These are phyloP conservation scores for Microdochium trichocladiopsis DNA, from an alignment of 2,329 filamentous ascomycete genomes.

Conservation along the genomic window DNA sequence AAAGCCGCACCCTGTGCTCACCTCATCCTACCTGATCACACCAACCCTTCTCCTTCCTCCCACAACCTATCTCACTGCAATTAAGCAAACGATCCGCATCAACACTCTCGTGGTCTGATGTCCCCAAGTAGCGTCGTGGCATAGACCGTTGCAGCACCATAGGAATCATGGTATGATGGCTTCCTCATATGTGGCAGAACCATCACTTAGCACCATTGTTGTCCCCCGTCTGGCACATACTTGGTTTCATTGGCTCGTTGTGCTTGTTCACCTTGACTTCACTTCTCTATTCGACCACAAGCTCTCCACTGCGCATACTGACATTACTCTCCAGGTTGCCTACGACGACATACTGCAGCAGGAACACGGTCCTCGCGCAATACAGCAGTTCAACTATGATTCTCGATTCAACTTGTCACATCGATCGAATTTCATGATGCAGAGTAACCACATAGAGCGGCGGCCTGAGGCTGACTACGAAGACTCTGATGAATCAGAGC, in stretches of 20 bases:
- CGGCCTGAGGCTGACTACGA: conserved; percentile 14
- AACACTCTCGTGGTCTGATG: not conserved
- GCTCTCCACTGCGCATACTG: not conserved
- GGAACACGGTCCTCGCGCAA: conserved; percentile 13
- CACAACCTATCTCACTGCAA: too few relatives aligned
- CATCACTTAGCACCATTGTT: too few relatives aligned
- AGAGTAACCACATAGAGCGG: conserved; percentile 5
- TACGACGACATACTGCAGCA: conserved; percentile 18
- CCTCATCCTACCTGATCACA: not conserved
- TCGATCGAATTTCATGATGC: not conserved
- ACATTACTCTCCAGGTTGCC: conserved; percentile 11
- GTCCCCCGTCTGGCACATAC: too few relatives aligned
- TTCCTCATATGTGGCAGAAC: too few relatives aligned
- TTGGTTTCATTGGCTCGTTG: too few relatives aligned
- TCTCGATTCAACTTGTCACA: conserved; percentile 6
- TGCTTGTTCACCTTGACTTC: not conserved
- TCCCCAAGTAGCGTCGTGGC: not conserved
- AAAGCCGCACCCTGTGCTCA: too few relatives aligned
- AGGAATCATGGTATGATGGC: not conserved
- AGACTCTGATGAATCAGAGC: conserved; percentile 10
- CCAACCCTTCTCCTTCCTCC: too few relatives aligned
- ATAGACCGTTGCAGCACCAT: not conserved
- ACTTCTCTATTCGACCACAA: not conserved
- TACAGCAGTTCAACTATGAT: conserved; percentile 10
- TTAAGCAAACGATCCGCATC: not conserved